These are phyloP conservation scores for Epichloe elymi DNA, from an alignment of 2,329 filamentous ascomycete genomes.

Conservation along the genomic window DNA sequence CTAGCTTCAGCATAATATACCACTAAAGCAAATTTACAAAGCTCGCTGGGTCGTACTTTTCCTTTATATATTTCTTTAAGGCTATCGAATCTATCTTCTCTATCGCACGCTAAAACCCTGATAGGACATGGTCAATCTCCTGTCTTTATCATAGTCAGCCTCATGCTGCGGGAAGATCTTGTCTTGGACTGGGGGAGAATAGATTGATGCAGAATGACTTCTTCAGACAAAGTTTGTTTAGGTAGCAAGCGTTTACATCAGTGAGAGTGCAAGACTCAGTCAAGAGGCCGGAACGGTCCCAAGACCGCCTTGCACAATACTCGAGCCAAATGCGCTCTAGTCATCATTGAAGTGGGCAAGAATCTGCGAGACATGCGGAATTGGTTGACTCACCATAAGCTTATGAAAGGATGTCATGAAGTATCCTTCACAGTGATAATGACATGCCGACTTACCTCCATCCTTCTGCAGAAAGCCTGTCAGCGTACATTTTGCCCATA, in stretches of 20 bases:
- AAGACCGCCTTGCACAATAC: conserved; percentile 57
- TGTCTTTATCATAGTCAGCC: conserved; percentile 3
- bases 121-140: conserved; percentile 12
- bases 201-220: conserved; percentile 5
- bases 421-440: neutral
- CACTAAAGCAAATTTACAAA: conserved; percentile 10
- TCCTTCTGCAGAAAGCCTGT: conserved; percentile 74
- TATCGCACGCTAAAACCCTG: conserved; percentile 92
- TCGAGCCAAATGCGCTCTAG: conserved; percentile 99
- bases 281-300: conserved; percentile 64
- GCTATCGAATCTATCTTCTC: conserved; percentile 73
- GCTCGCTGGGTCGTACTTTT: conserved; percentile 50
- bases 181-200: too few species aligned
- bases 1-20: conserved; percentile 33
- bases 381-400: neutral
- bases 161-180: neutral
- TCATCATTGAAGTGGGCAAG: conserved; percentile 61
- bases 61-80: conserved; percentile 70
- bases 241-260: conserved; percentile 99
- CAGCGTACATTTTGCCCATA: conserved; percentile 98
- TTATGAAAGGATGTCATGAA: neutral
- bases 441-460: conserved; percentile 59
- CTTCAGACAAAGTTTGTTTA: conserved; percentile 74
- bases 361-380: neutral
- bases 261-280: conserved; percentile 54